These are phyloP conservation scores for Pichia sp. DNA, from an alignment of 1,139 yeast species.

Conservation along the genomic window DNA sequence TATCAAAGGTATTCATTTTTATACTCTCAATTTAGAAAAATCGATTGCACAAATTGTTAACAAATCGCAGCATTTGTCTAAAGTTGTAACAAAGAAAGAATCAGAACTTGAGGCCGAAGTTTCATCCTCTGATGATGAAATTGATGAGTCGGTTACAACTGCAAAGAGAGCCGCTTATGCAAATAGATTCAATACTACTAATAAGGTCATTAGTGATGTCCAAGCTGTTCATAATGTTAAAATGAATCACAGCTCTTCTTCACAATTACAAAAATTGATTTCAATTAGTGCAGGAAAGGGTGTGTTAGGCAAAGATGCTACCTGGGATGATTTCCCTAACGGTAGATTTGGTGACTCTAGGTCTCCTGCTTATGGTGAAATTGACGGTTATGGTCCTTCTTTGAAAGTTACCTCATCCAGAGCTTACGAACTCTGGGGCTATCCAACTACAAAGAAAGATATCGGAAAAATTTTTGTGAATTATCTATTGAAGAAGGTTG, in stretches of 20 bases:
- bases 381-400: constrained; percentile 94
- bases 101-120: constrained; percentile 25
- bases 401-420: constrained; percentile 68
- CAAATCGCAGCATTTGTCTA: constrained; percentile 43
- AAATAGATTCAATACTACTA: constrained; percentile 37
- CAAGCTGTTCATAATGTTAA: constrained; percentile 16
- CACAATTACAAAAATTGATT: constrained; percentile 51
- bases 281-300: constrained; percentile 85
- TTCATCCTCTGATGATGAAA: constrained; percentile 30
- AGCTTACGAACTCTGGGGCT: constrained; percentile 79
- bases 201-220: constrained; percentile 37
- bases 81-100: constrained; percentile 30
- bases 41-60: constrained; percentile 83
- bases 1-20: constrained; percentile 81
- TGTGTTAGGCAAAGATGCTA: constrained; percentile 81
- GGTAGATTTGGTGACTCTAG: constrained; percentile 97
- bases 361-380: constrained; percentile 96
- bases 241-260: constrained; percentile 19
- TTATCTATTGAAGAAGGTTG: constrained; percentile 70
- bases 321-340: constrained; percentile 98
- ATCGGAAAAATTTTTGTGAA: constrained; percentile 62
- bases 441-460: constrained; percentile 60
- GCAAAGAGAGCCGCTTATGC: constrained; percentile 29
- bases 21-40: constrained; percentile 91
- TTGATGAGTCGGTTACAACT: constrained; percentile 26